Evolutionary conservation across 768 basidiomycete genomes (phyloP).

Genomic region (Favolaschia claudopus): DNA sequence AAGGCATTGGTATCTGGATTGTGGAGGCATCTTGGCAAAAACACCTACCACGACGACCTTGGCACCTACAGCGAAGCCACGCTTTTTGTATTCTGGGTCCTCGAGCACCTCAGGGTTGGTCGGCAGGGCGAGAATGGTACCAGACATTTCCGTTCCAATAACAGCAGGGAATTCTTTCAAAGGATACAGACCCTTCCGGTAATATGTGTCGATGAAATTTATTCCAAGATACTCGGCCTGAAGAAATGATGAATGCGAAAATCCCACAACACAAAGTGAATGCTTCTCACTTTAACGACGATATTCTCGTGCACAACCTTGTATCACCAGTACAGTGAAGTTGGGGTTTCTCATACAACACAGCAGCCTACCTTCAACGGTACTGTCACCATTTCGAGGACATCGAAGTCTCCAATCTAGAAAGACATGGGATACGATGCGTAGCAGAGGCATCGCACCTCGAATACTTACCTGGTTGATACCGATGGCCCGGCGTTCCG

Average conservation of each 20-base stretch:
- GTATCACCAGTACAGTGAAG: conserved; percentile 46
- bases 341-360: not conserved
- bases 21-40: not conserved
- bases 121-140: conserved; percentile 78
- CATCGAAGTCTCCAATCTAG: conserved; percentile 65
- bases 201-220: conserved; percentile 64
- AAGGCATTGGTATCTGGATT: not conserved
- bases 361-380: conserved; percentile 6
- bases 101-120: conserved; percentile 66
- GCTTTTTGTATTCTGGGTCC: conserved; percentile 67
- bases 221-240: conserved; percentile 80
- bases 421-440: not conserved
- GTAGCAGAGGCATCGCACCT: conserved; percentile 57
- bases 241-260: not conserved
- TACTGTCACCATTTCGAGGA: conserved; percentile 45
- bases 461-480: conserved; percentile 27
- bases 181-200: conserved; percentile 72
- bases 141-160: conserved; percentile 82
- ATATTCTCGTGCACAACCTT: conserved; percentile 54
- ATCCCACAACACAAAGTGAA: not conserved
- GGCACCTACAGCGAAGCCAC: conserved; percentile 71
- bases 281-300: conserved; percentile 48
- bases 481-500: conserved; percentile 8
- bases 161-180: conserved; percentile 64
- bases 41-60: conserved; percentile 72